Percentiles rank a stretch among this genome's conserved stretches.
These are phyloP conservation scores for Vitis hybrid DNA, from an alignment of 177 flowering plant genomes.

Conservation along the genomic window DNA sequence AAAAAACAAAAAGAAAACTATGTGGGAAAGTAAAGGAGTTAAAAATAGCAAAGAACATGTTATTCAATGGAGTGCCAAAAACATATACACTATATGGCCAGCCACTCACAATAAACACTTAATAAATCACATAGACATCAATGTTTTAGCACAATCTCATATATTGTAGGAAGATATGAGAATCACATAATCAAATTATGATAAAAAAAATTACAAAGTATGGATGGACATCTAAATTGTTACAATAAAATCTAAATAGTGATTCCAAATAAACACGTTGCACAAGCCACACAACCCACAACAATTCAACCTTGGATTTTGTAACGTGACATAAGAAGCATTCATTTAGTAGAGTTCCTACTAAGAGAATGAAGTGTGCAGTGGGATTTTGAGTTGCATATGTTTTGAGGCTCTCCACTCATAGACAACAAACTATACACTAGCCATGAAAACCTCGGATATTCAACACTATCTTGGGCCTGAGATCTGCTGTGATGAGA, in stretches of 20 bases:
- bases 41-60: not conserved
- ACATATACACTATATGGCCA: not conserved
- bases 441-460: not conserved
- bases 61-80: not conserved
- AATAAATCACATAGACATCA: not conserved
- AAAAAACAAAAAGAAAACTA: no score
- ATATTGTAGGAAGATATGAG: not conserved
- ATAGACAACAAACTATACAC: slow-evolving; percentile 9
- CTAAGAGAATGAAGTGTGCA: no score
- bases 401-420: not conserved
- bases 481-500: slow-evolving; percentile 75
- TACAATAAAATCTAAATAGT: not conserved
- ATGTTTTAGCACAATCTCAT: not conserved
- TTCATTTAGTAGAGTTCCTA: not conserved
- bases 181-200: not conserved
- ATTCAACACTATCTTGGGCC: slow-evolving; percentile 59
- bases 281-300: not conserved
- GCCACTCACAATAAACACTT: not conserved
- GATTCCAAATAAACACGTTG: not conserved
- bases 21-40: not conserved
- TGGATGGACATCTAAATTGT: not conserved
- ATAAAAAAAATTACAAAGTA: not conserved
- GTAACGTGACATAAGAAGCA: not conserved
- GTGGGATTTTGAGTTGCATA: slow-evolving; percentile 3
- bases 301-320: not conserved